Percentiles rank a stretch among this genome's conserved stretches.
These are phyloP conservation scores for Mercurialis annua DNA, from an alignment of 345 rosid genomes.

Conservation along the genomic window DNA sequence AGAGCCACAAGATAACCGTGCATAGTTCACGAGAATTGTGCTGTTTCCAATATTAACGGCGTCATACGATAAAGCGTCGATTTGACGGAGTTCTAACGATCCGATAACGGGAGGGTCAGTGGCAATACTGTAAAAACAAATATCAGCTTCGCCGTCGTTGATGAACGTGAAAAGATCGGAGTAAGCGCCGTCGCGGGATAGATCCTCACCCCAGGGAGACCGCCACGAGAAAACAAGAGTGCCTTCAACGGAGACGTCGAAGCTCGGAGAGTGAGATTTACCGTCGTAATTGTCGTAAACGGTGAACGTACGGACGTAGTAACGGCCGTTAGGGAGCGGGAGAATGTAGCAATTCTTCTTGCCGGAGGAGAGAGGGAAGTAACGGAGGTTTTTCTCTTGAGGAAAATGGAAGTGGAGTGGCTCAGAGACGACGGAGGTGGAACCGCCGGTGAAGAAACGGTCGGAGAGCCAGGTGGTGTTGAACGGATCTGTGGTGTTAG, in stretches of 20 bases:
- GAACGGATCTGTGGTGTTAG: constrained; percentile 53
- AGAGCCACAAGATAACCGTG: constrained; percentile 70
- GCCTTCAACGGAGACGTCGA: constrained; percentile 91
- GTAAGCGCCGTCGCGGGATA: constrained; percentile 79
- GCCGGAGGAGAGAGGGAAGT: constrained; percentile 87
- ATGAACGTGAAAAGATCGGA: constrained; percentile 87
- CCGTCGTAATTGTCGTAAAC: constrained; percentile 97
- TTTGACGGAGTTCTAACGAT: constrained; percentile 63
- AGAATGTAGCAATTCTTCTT: constrained; percentile 90
- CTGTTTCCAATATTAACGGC: constrained; percentile 43
- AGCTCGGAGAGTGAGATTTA: constrained; percentile 76
- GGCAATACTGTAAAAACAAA: constrained; percentile 92
- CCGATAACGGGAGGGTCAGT: constrained; percentile 93
- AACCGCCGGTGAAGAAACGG: constrained; percentile 75
- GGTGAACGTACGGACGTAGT: constrained; percentile 88
- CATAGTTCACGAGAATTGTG: constrained; percentile 73
- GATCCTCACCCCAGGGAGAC: constrained; percentile 65
- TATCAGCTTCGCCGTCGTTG: constrained; percentile 69
- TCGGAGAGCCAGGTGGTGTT: constrained; percentile 83
- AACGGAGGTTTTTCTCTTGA: constrained; percentile 75
- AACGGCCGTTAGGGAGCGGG: constrained; percentile 77
- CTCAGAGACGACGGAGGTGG: constrained; percentile 67
- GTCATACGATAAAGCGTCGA: constrained; percentile 68
- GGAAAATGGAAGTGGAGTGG: constrained; percentile 67
- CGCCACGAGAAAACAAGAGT: constrained; percentile 90